phyloP scores from a whole-genome alignment of 495 filamentous ascomycete genomes.

The Aspergillus nidulans region DNA sequence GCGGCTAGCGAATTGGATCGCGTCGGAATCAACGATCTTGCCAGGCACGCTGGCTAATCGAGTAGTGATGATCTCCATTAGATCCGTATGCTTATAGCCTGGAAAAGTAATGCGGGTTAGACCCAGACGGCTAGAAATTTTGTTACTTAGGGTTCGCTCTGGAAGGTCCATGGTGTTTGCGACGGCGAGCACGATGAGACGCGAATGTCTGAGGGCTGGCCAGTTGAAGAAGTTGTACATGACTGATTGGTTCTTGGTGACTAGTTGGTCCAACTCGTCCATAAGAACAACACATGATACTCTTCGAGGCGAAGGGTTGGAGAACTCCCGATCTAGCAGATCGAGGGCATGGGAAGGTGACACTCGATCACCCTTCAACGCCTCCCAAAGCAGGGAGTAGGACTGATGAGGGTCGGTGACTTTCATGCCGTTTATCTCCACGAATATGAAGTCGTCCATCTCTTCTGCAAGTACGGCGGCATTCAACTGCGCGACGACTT shows the following conservation, averaged over 20 bases:
- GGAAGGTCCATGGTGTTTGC: conserved; percentile 99
- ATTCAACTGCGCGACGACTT: conserved; percentile 87
- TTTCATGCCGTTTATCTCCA: conserved; percentile 99
- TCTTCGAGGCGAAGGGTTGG: conserved; percentile 77
- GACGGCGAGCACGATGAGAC: conserved; percentile 92
- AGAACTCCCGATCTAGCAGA: conserved; percentile 88
- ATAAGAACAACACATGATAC: conserved; percentile 97
- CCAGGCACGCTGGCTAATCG: conserved; percentile 82
- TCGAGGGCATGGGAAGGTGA: conserved; percentile 87
- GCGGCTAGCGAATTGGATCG: conserved; percentile 90
- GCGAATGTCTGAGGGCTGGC: conserved; percentile 86
- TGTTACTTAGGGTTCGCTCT: conserved; percentile 94
- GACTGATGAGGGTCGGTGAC: conserved; percentile 96
- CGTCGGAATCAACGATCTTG: conserved; percentile 86
- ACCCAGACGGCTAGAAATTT: conserved; percentile 89
- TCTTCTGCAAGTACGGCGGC: conserved; percentile 81
- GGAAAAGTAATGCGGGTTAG: conserved; percentile 92
- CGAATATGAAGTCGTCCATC: conserved; percentile 97
- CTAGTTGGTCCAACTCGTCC: conserved; percentile 98
- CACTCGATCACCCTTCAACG: conserved; percentile 86
- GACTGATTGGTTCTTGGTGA: conserved; percentile 94
- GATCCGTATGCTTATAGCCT: conserved; percentile 92
- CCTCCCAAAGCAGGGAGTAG: conserved; percentile 94
- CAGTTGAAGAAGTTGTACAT: conserved; percentile 99
- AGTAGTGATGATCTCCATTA: conserved; percentile 96